Evolutionary conservation across 78 protist species (phyloP), one percentile per base, ranked within the genome.

Genomic region (Dictyostelium brefeldianum): DNA sequence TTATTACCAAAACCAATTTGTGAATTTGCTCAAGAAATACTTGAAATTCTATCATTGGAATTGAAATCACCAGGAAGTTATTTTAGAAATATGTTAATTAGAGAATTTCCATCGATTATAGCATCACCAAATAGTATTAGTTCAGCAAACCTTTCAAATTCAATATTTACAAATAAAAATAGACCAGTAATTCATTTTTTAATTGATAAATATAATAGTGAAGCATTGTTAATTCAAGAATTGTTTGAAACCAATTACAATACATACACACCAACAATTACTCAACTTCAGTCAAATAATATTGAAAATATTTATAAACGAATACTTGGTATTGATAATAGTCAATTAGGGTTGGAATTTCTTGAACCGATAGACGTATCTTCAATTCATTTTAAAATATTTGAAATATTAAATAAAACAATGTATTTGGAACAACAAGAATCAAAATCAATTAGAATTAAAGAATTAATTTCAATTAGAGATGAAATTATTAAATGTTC

Each of bases 1-100:
- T 14, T 77, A 8, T 87, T 77, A 84, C 93, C 93, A 46, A 51
- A 80, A 57, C 93, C 93, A 22, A 77, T 65, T n/a, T 78, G 93
- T 77, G 77, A 64, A 5, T 77, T 87, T 74, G 83, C 84, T 5
- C 77, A 77, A 20, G 93, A 87, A 27, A 56, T 87, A 18, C 51
- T 87, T 5, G 93, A 87, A 70, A 75, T 65, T 46, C 36, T 87
- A 36, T 59, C 93, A 22, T 41, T 87, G 22, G 93, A 87, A 36
- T 31, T 47, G n/a, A 57, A 77, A n/a, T 87, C 83, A 27, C 93
- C 93, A 48, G 93, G 93, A 12, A 25, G 48, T 20, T 87, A 78
- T 14, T 78, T 62, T 56, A 25, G 93, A 11, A 25, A 81, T 11
- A 77, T 77, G 22, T 17, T 87, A 18, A 17, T 84, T 1, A 7